Percentiles rank a stretch among this genome's conserved stretches.
Evolutionary conservation across 176 grass and related monocot genomes (phyloP).

Genomic region (Thalia dealbata): DNA sequence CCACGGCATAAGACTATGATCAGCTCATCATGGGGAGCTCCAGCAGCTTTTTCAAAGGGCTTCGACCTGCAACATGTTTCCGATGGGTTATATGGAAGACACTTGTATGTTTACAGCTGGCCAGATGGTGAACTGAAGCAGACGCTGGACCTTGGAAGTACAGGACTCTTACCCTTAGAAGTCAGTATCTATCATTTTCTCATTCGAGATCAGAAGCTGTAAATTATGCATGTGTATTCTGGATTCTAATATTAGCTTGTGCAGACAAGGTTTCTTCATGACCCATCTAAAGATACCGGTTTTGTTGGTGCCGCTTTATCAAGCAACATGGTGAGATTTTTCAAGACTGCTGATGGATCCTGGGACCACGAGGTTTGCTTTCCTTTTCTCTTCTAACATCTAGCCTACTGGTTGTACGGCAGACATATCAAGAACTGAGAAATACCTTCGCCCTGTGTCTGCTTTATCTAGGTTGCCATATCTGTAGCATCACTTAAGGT

Average conservation of each 20-base stretch:
- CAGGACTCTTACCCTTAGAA: slow-evolving; percentile 72
- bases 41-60: slow-evolving; percentile 54
- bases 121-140: slow-evolving; percentile 84
- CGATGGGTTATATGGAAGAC: slow-evolving; percentile 80
- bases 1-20: slow-evolving; percentile 96
- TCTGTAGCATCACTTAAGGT: slow-evolving; percentile 63
- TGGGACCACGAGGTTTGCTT: slow-evolving; percentile 78
- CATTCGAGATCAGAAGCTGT: neutral
- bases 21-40: slow-evolving; percentile 85
- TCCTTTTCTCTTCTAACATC: slow-evolving; percentile 2
- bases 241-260: slow-evolving; percentile 9
- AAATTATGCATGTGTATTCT: slow-evolving; percentile 2
- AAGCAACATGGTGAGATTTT: slow-evolving; percentile 91
- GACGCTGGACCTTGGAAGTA: slow-evolving; percentile 56
- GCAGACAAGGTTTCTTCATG: slow-evolving; percentile 91
- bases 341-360: slow-evolving; percentile 64
- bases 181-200: slow-evolving; percentile 17
- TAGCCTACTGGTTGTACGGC: neutral
- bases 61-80: slow-evolving; percentile 80
- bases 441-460: neutral
- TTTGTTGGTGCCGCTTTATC: slow-evolving; percentile 79
- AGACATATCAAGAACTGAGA: neutral
- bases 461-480: slow-evolving; percentile 45
- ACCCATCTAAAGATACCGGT: slow-evolving; percentile 87
- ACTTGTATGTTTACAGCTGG: slow-evolving; percentile 86